Conservation (phyloP, 306 rosid genomes). For the Elaeagnus macrophylla region DNA sequence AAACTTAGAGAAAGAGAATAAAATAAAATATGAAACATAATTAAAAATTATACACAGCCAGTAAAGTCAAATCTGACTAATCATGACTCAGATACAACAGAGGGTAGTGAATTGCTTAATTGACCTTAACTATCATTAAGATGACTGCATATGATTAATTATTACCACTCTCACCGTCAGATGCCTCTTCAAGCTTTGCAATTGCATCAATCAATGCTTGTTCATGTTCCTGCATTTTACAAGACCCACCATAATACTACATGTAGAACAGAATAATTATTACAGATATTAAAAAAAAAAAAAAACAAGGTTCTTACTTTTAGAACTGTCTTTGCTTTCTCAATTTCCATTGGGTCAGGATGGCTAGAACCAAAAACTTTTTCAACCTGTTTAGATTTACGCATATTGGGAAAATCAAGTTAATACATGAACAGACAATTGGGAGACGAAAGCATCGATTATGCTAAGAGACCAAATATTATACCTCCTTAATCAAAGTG, state of each 20-base stretch:
- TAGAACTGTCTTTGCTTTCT: slow-evolving; percentile 71
- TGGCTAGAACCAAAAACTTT: slow-evolving; percentile 71
- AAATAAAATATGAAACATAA: too few relatives aligned
- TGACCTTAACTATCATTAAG: too few relatives aligned
- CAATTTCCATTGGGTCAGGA: slow-evolving; percentile 77
- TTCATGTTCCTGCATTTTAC: slow-evolving; percentile 67
- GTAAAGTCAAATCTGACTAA: too few relatives aligned
- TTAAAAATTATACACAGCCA: too few relatives aligned
- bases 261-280: background rate
- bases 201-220: slow-evolving; percentile 84
- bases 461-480: background rate
- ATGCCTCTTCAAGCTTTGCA: slow-evolving; percentile 58
- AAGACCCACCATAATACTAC: slow-evolving; percentile 12
- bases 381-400: slow-evolving; percentile 54
- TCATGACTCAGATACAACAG: too few relatives aligned
- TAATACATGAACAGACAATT: too few relatives aligned
- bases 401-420: background rate
- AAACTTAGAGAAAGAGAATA: too few relatives aligned
- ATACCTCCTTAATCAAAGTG: slow-evolving; percentile 72
- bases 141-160: too few relatives aligned
- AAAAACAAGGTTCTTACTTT: slow-evolving; percentile 45
- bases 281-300: background rate
- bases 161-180: slow-evolving; percentile 84
- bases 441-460: slow-evolving; percentile 1
- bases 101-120: too few relatives aligned